Base-by-base conservation (phyloP, 2,329 filamentous ascomycete genomes). In the Paraphaeosphaeria sporulosa region DNA sequence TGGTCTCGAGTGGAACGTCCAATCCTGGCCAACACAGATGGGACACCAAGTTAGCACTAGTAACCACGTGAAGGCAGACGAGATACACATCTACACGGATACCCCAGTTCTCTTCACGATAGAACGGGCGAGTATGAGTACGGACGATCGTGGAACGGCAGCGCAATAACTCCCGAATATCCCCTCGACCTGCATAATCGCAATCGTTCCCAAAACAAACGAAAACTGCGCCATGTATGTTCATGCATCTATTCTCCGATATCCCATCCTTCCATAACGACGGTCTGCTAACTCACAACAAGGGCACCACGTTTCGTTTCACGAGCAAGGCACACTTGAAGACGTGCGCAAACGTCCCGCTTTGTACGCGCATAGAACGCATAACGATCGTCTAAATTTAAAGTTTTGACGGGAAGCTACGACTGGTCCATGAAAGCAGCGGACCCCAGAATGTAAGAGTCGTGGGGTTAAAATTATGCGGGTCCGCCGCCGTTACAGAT, bases 1-100 rank as follows among this genome's bases (percentile, higher is more conserved):
- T 15, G 95, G 95, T 0, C 81, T 98, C 21, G 89, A 96, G 74
- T 99, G 95, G 95, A 93, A 99, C 78, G 91, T 99, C 1, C 75
- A 83, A 60, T 82, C 92, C 61, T 97, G 94, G 93, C 80, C 85
- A 65, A 97, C 82, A 23, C 75, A 79, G 52, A 81, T 84, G 73
- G 82, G 82, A 17, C 76, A 77, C 2, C 77, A 81, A 59, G 77
- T 84, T 59, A 84, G 82, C 64, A 82, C 82, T 7, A 83, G 81
- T 62, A 84, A 84, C 63, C 82, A 83, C 59, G 76, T 82, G 53
- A 75, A 79, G 43, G 68, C 71, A 7, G 77, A 82, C 36, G 58
- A 73, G 25, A 69, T 83, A 10, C 67, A 68, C 12, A 72, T 84
- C 19, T 68, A 71, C 40, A 81, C 79, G 25, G 75, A 80, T 62